These are phyloP conservation scores for Aspergillus carlsbadensis DNA, from an alignment of 495 filamentous ascomycete species.

Conservation along the genomic window DNA sequence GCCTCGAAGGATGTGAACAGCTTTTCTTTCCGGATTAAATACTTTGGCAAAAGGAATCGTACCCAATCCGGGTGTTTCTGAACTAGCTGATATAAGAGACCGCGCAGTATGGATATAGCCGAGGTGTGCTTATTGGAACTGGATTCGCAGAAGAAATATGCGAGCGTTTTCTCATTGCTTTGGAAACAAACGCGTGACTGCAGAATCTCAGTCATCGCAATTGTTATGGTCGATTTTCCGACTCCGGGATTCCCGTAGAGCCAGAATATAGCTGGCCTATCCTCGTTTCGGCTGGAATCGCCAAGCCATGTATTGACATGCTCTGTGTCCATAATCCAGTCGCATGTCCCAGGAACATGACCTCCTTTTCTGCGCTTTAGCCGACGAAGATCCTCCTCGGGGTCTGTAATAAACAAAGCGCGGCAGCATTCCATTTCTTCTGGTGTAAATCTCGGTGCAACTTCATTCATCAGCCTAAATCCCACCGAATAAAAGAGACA, in stretches of 20 bases:
- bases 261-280: constrained; percentile 7
- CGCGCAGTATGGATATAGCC: constrained; percentile 22
- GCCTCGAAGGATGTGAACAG: constrained; percentile 3
- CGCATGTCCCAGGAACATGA: constrained; percentile 16
- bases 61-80: constrained; percentile 19
- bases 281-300: neutral
- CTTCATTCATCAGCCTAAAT: too few relatives aligned
- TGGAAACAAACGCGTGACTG: constrained; percentile 20
- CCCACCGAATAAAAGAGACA: too few relatives aligned
- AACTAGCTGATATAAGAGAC: constrained; percentile 27
- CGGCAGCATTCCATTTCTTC: too few relatives aligned
- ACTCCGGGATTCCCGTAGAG: constrained; percentile 1
- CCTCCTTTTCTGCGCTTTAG: neutral
- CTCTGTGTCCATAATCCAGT: constrained; percentile 23
- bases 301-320: constrained; percentile 20
- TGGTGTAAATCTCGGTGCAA: too few relatives aligned
- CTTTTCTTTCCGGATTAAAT: too few relatives aligned
- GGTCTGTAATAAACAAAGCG: neutral
- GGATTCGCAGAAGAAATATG: constrained; percentile 20
- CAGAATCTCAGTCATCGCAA: constrained; percentile 8
- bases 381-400: neutral
- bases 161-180: too few relatives aligned
- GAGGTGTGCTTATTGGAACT: constrained; percentile 14
- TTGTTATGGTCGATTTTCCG: neutral
- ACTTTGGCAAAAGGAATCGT: neutral